phyloP scores from a whole-genome alignment of 2,329 filamentous ascomycete genomes.

The Ophiocordyceps camponoti-floridani region DNA sequence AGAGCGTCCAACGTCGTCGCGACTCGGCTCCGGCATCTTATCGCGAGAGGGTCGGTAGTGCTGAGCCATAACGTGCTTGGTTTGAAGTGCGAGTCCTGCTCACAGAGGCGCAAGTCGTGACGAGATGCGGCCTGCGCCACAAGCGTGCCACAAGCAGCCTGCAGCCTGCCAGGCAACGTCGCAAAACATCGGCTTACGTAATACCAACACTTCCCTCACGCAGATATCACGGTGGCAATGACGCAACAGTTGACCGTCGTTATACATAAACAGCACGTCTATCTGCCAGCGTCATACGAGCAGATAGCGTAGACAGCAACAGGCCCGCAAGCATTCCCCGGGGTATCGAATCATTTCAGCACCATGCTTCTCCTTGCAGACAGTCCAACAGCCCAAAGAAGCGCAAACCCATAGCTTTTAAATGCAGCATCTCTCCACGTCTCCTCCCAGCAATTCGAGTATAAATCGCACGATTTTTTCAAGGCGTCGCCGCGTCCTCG shows the following conservation, averaged over 20 bases:
- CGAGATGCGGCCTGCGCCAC: no score
- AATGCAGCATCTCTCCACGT: background rate
- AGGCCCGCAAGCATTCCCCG: background rate
- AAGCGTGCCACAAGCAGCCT: no score
- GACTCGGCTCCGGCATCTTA: background rate
- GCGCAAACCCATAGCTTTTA: background rate
- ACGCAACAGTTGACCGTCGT: no score
- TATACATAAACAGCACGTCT: background rate
- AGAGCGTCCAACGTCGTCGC: background rate
- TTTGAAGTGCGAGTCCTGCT: background rate
- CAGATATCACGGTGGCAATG: no score
- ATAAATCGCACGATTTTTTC: no score
- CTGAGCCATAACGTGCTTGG: background rate
- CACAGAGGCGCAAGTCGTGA: no score
- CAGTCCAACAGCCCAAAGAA: background rate
- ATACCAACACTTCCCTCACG: no score
- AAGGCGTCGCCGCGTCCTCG: background rate
- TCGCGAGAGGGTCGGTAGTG: background rate
- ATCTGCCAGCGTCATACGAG: background rate
- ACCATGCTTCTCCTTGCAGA: background rate
- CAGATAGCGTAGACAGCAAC: background rate
- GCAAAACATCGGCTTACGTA: no score
- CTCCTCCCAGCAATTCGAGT: background rate
- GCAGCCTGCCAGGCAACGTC: no score
- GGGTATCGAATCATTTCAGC: slow-evolving; percentile 1